Percentiles rank a stretch among this genome's conserved stretches.
phyloP scores from a whole-genome alignment of 208 protist species.

The Trypanosoma conorhini region DNA sequence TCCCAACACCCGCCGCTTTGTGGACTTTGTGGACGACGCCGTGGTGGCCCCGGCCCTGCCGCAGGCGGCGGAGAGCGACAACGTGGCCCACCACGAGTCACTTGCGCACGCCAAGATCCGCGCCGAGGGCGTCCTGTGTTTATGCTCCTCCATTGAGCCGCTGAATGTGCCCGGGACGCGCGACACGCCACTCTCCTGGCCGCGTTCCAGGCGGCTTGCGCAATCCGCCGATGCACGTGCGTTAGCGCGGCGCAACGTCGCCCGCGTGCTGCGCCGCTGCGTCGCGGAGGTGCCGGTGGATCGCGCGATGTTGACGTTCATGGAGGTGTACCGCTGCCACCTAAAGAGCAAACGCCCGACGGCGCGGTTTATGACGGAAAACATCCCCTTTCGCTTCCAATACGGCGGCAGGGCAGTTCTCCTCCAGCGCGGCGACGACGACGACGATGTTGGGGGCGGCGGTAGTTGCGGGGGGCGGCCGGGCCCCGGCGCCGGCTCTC shows the following conservation, averaged over 20 bases:
- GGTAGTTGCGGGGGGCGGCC: background rate
- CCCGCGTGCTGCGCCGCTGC: conserved; percentile 8
- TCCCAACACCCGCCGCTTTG: conserved; percentile 26
- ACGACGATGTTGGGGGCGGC: background rate
- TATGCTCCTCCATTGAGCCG: conserved; percentile 35
- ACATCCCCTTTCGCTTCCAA: conserved; percentile 45
- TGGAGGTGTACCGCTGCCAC: conserved; percentile 27
- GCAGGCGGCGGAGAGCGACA: conserved; percentile 3
- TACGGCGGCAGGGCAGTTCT: conserved; percentile 26
- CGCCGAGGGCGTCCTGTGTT: conserved; percentile 20
- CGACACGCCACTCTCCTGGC: conserved; percentile 28
- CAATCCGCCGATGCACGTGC: background rate
- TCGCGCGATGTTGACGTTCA: background rate
- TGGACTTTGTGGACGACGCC: conserved; percentile 49
- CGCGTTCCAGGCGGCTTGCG: conserved; percentile 1
- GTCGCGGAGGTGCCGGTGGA: background rate
- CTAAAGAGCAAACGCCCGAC: conserved; percentile 10
- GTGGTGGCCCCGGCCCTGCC: conserved; percentile 28
- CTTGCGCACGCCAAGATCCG: conserved; percentile 20
- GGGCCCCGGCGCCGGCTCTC: background rate
- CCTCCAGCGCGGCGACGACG: background rate
- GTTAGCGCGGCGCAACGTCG: conserved; percentile 11
- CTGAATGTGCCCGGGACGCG: conserved; percentile 19
- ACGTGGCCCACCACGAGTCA: conserved; percentile 17
- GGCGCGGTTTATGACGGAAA: conserved; percentile 20